phyloP scores from a whole-genome alignment of 768 basidiomycete genomes.

The Neoboletus magnificus region DNA sequence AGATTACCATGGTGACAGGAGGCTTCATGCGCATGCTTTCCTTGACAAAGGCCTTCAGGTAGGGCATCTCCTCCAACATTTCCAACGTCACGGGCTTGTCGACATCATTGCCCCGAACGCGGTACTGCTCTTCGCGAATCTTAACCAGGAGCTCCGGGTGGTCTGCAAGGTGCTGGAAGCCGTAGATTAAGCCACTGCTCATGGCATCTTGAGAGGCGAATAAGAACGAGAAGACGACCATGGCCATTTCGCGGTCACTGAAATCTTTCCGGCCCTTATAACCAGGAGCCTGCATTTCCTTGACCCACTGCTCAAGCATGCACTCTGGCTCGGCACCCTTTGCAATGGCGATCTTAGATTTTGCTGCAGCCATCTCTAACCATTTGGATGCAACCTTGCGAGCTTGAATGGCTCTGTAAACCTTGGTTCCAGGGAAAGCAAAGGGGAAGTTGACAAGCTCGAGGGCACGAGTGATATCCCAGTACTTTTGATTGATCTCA shows the following conservation, averaged over 20 bases:
- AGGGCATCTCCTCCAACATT: slow-evolving; percentile 88
- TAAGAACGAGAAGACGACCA: slow-evolving; percentile 95
- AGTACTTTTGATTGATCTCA: slow-evolving; percentile 92
- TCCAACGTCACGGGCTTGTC: slow-evolving; percentile 81
- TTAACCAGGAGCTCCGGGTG: slow-evolving; percentile 85
- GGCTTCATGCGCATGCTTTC: slow-evolving; percentile 90
- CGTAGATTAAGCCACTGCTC: slow-evolving; percentile 94
- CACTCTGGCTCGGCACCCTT: slow-evolving; percentile 78
- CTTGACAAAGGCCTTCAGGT: slow-evolving; percentile 88
- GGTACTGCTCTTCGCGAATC: slow-evolving; percentile 86
- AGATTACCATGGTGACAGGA: slow-evolving; percentile 87
- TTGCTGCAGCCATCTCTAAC: slow-evolving; percentile 74
- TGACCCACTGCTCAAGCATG: slow-evolving; percentile 91
- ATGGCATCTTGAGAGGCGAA: slow-evolving; percentile 98
- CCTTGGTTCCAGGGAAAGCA: slow-evolving; percentile 92
- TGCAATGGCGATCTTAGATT: slow-evolving; percentile 80
- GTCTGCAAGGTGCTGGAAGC: slow-evolving; percentile 95
- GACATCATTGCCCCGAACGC: slow-evolving; percentile 73
- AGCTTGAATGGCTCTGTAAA: slow-evolving; percentile 89
- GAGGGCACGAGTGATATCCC: slow-evolving; percentile 91
- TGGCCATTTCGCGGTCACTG: slow-evolving; percentile 91
- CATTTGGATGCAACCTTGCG: slow-evolving; percentile 81
- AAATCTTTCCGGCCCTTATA: slow-evolving; percentile 82
- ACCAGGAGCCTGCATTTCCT: slow-evolving; percentile 59
- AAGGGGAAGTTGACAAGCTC: slow-evolving; percentile 99